A percentile compares a stretch with the other conserved stretches of the same genome.
Evolutionary conservation across 2,329 filamentous ascomycete genomes (phyloP).

Genomic region (Pseudocercospora cruenta): DNA sequence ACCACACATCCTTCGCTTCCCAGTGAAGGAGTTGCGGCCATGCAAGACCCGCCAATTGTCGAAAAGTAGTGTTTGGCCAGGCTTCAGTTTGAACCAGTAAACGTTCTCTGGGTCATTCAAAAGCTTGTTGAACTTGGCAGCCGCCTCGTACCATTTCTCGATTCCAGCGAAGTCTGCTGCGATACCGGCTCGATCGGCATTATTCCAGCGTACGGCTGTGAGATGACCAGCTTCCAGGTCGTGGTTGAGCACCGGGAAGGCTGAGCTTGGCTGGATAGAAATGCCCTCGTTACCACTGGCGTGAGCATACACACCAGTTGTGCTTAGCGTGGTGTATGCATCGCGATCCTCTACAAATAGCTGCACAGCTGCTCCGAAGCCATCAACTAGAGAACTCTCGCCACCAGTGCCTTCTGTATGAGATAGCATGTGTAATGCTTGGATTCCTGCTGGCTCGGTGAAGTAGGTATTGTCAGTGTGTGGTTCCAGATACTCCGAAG

Average conservation of each 20-base stretch:
- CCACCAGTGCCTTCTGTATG: constrained; percentile 74
- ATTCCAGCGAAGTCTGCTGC: constrained; percentile 53
- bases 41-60: constrained; percentile 96
- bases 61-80: constrained; percentile 81
- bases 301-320: constrained; percentile 70
- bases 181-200: constrained; percentile 78
- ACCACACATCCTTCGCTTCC: constrained; percentile 84
- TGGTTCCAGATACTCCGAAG: constrained; percentile 75
- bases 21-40: constrained; percentile 80
- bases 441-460: constrained; percentile 85
- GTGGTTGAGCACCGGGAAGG: constrained; percentile 73
- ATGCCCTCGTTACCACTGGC: constrained; percentile 86
- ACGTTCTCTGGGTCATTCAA: constrained; percentile 67
- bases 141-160: constrained; percentile 76
- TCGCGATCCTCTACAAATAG: constrained; percentile 59
- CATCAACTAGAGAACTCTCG: constrained; percentile 81
- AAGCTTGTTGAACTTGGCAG: constrained; percentile 70
- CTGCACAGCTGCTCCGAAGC: constrained; percentile 70
- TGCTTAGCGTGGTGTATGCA: constrained; percentile 62
- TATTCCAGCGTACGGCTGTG: constrained; percentile 85
- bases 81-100: constrained; percentile 79
- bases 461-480: constrained; percentile 98
- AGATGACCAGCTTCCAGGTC: constrained; percentile 51
- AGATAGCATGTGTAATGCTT: constrained; percentile 89
- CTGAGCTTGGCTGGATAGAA: constrained; percentile 71